Evolutionary conservation across 73 alveolate genomes (phyloP).

Genomic region (Paramecium caudatum): DNA sequence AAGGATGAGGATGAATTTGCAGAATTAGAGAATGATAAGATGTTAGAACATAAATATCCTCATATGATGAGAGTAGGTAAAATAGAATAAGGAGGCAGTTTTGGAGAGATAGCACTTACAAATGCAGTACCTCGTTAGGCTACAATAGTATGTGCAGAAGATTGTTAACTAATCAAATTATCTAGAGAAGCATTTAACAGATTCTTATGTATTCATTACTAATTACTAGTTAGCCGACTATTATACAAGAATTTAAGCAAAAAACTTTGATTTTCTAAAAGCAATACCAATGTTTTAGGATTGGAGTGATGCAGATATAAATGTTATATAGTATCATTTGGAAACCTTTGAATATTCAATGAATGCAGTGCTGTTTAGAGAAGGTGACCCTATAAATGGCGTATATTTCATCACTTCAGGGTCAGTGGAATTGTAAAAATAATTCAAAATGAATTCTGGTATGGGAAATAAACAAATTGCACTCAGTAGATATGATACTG

Average conservation of each 20-base stretch:
- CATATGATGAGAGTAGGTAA: slow-evolving; percentile 52
- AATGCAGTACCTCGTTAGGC: slow-evolving; percentile 58
- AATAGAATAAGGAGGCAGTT: slow-evolving; percentile 46
- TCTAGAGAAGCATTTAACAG: slow-evolving; percentile 64
- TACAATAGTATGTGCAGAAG: slow-evolving; percentile 52
- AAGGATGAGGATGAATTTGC: slow-evolving; percentile 63
- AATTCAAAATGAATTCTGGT: not conserved
- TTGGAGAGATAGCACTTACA: slow-evolving; percentile 66
- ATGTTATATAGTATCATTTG: slow-evolving; percentile 29
- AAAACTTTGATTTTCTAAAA: slow-evolving; percentile 44
- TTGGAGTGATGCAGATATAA: slow-evolving; percentile 59
- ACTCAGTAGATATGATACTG: not conserved
- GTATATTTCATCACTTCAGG: slow-evolving; percentile 30
- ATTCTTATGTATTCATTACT: slow-evolving; percentile 41
- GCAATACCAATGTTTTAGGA: not conserved
- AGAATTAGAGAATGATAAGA: not conserved
- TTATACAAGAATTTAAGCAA: slow-evolving; percentile 42
- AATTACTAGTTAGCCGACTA: slow-evolving; percentile 11
- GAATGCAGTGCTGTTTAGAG: slow-evolving; percentile 44
- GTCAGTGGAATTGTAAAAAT: slow-evolving; percentile 1
- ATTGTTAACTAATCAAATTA: slow-evolving; percentile 25
- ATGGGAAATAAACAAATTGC: not conserved
- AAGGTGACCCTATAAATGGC: slow-evolving; percentile 36
- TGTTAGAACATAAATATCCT: slow-evolving; percentile 55
- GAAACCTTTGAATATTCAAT: slow-evolving; percentile 34